A percentile compares a stretch with the other conserved stretches of the same genome.
Evolutionary conservation across 352 stramenopile genomes (phyloP).

Genomic region (Phytophthora tubulina): DNA sequence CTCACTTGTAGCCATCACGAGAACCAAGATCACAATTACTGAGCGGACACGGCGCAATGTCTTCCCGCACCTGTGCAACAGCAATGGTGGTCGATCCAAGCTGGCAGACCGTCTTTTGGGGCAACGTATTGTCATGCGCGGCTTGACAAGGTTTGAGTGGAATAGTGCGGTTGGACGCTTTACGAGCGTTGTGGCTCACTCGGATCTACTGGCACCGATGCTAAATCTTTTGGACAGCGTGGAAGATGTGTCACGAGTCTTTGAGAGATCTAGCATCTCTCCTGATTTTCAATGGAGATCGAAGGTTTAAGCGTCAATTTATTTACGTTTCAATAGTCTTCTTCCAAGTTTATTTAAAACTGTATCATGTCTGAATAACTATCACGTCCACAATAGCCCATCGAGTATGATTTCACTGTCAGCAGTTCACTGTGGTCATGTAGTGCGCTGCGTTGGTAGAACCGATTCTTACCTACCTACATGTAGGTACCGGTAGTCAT

Average conservation of each 20-base stretch:
- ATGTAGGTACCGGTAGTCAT: no score
- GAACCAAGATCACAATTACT: constrained; percentile 26
- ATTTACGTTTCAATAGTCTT: no score
- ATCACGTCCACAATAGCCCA: no score
- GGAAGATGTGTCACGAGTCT: constrained; percentile 25
- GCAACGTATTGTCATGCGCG: constrained; percentile 28
- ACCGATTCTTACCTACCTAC: no score
- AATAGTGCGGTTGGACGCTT: constrained; percentile 2
- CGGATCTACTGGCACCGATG: constrained; percentile 33
- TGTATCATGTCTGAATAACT: no score
- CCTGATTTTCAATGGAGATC: constrained; percentile 9
- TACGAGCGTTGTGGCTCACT: constrained; percentile 16
- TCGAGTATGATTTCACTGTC: no score
- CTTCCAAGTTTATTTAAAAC: no score
- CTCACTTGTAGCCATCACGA: constrained; percentile 12
- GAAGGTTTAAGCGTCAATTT: not conserved
- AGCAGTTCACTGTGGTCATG: no score
- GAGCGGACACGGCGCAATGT: constrained; percentile 31
- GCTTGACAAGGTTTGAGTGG: constrained; percentile 31
- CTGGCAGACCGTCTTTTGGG: constrained; percentile 21
- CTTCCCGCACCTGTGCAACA: constrained; percentile 24
- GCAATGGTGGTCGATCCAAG: not conserved
- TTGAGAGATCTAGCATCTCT: constrained; percentile 27
- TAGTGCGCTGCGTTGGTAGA: no score
- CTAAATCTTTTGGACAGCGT: constrained; percentile 23